Conservation (phyloP, 768 basidiomycete species). For the Boletus reticuloceps region DNA sequence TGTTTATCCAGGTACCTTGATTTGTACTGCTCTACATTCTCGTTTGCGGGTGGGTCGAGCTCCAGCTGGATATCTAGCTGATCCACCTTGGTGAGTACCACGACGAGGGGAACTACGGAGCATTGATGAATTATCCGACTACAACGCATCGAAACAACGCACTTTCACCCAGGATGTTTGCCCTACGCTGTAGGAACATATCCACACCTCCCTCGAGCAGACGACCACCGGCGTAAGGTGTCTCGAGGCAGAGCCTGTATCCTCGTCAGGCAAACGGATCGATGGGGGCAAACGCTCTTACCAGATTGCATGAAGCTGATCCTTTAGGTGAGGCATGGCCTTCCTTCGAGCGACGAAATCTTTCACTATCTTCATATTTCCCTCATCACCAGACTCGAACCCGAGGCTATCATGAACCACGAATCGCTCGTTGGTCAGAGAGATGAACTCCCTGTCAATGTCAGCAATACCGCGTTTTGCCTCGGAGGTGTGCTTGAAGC, state of each 20-base stretch:
- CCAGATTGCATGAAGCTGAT: conserved; percentile 16
- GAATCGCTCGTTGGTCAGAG: conserved; percentile 9
- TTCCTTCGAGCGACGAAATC: conserved; percentile 3
- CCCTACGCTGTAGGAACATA: conserved; percentile 3
- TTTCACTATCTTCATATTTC: conserved; percentile 1
- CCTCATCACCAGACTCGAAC: conserved; percentile 7
- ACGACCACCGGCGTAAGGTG: conserved; percentile 12
- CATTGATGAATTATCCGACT: not conserved
- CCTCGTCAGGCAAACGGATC: not conserved
- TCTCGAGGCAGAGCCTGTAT: conserved; percentile 16
- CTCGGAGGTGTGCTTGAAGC: conserved; percentile 2
- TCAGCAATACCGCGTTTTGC: conserved; percentile 1
- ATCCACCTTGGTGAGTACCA: conserved; percentile 18
- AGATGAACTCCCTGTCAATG: conserved; percentile 12
- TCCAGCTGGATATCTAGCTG: conserved; percentile 1
- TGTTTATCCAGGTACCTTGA: not conserved
- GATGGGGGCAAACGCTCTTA: not conserved
- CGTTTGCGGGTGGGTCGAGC: not conserved
- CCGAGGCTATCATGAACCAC: conserved; percentile 8
- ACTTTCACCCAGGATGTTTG: conserved; percentile 8
- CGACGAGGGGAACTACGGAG: conserved; percentile 7
- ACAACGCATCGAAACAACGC: not conserved
- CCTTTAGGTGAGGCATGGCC: not conserved
- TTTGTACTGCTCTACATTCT: not conserved
- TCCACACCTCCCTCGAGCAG: conserved; percentile 14